Base-by-base conservation (phyloP, 352 stramenopile species). In the Saprolegnia parasitica region DNA sequence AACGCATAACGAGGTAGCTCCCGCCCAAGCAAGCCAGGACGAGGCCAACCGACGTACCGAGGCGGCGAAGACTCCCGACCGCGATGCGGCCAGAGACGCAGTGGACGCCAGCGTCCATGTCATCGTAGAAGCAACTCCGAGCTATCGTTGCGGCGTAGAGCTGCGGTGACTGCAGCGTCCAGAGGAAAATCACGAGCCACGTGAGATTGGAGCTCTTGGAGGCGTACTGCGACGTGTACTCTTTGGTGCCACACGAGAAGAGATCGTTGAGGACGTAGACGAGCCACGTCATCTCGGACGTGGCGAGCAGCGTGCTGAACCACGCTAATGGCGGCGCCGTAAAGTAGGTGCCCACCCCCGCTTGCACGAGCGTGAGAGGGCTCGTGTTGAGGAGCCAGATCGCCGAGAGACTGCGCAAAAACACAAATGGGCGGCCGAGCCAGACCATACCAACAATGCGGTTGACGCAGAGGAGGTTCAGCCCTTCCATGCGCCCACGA, bases 181-280 rank as follows among this genome's bases (percentile, higher is more conserved):
- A 68, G 0, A 68, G 24, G 13, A 40, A 52, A 16, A 49, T 15
- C 20, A 40, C 40, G 23, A 58, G 13, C 62, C 42, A 68, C 46
- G 62, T 37, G n/a, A 68, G n/a, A 54, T 35, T 57, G 4, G 46
- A 21, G 62, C 62, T 68, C 23, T 68, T 68, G 46, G 9, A 15
- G 3, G 62, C 50, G 21, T 68, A 68, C 4, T 32, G n/a, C 32
- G 62, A 60, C 32, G 62, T 68, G 26, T 40, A 35, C 15, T 68
- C 4, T 20, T 32, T 29, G 4, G 62, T 60, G 32, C 39, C 24
- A 24, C 35, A 68, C 16, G 23, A 49, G n/a, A 68, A 35, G 18
- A 24, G 32, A 23, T 68, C 62, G 50, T 68, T 68, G 24, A 68
- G 37, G 20, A 68, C 62, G 32, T 57, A 60, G 26, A 68, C 62